These are phyloP conservation scores for Monsonia emarginata DNA, from an alignment of 441 rosid species.

Conservation along the genomic window DNA sequence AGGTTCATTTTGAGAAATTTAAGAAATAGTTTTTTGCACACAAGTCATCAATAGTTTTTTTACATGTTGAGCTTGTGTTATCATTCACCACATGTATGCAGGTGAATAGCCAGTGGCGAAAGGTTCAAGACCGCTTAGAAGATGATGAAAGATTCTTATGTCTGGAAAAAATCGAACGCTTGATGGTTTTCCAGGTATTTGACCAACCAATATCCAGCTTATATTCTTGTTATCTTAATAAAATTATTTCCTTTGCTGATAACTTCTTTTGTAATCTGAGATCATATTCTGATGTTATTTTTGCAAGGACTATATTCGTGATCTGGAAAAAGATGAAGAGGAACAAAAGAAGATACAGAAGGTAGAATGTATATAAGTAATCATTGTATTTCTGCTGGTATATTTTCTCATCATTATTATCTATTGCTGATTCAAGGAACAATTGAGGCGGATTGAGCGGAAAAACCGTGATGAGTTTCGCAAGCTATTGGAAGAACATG, in stretches of 20 bases:
- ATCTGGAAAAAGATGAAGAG: conserved; percentile 85
- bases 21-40: neutral
- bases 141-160: conserved; percentile 80
- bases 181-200: conserved; percentile 65
- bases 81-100: conserved; percentile 26
- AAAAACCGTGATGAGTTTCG: conserved; percentile 87
- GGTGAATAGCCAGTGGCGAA: conserved; percentile 88
- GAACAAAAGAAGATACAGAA: conserved; percentile 76
- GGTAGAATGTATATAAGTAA: conserved; percentile 32
- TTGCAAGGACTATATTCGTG: conserved; percentile 75
- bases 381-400: conserved; percentile 10
- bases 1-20: conserved; percentile 28
- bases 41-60: neutral
- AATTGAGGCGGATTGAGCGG: conserved; percentile 69
- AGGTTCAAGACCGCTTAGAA: conserved; percentile 79
- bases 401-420: conserved; percentile 18
- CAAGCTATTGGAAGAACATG: conserved; percentile 70
- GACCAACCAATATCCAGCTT: conserved; percentile 7
- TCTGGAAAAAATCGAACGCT: conserved; percentile 83
- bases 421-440: conserved; percentile 49
- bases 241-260: neutral
- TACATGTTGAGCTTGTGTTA: neutral
- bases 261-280: conserved; percentile 2
- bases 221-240: neutral
- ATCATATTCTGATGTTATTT: conserved; percentile 20